A percentile compares a stretch with the other conserved stretches of the same genome.
Conservation (phyloP, 371 early-diverging fungal genomes). For the Encephalitozoon intestinalis region DNA sequence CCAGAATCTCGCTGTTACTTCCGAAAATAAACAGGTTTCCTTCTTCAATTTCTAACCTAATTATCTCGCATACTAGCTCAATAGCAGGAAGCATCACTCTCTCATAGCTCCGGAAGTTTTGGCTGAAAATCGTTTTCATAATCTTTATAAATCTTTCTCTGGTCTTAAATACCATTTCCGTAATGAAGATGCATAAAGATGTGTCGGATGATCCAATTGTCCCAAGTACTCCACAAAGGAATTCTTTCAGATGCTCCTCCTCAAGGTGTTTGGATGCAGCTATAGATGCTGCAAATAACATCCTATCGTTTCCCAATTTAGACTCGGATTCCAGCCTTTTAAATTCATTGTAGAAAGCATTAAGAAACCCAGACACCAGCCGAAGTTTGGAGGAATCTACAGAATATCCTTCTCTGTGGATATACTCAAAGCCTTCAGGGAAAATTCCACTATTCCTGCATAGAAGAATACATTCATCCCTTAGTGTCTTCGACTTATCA, state of each 20-base stretch:
- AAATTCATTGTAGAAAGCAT: neutral
- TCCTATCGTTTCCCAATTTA: neutral
- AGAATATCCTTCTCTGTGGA: neutral
- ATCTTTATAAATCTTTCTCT: neutral
- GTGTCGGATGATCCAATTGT: neutral
- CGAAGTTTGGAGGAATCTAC: neutral
- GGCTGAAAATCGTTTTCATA: neutral
- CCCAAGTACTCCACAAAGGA: neutral
- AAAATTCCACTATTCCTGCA: neutral
- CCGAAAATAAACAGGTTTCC: neutral
- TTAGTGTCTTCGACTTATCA: slow-evolving; percentile 24
- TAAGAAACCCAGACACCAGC: neutral
- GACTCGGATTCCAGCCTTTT: neutral
- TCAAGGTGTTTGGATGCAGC: neutral
- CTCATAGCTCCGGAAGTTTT: neutral
- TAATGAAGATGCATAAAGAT: neutral
- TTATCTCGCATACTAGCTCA: neutral
- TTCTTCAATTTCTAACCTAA: neutral
- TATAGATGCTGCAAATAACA: neutral
- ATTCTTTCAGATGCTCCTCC: neutral
- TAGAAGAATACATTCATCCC: slow-evolving; percentile 4
- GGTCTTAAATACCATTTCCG: neutral
- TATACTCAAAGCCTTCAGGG: neutral
- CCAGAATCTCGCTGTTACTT: neutral
- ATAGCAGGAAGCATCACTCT: neutral